Evolutionary conservation across 768 basidiomycete species (phyloP).

Genomic region (Pleurotus sapidus): DNA sequence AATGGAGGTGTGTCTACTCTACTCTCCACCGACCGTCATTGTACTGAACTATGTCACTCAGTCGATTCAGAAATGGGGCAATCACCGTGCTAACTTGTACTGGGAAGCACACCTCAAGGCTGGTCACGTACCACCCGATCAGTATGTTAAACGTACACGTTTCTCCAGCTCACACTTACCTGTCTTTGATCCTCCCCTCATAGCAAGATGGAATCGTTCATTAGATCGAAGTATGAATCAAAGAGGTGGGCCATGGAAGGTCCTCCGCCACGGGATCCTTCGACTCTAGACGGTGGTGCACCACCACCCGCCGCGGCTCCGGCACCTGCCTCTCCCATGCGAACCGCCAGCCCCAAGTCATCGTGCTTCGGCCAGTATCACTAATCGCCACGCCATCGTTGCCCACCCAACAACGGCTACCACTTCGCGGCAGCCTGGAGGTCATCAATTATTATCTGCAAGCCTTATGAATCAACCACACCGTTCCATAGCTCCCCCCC

Average conservation of each 20-base stretch:
- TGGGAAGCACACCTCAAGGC: slow-evolving; percentile 96
- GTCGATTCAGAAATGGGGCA: slow-evolving; percentile 95
- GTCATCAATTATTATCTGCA: slow-evolving; percentile 54
- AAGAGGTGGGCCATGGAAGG: slow-evolving; percentile 93
- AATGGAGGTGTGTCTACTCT: slow-evolving; percentile 67
- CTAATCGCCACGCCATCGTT: not conserved
- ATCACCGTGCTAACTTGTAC: slow-evolving; percentile 87
- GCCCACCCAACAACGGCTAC: slow-evolving; percentile 17
- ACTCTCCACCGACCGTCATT: not conserved
- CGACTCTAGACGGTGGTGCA: slow-evolving; percentile 56
- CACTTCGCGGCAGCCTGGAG: slow-evolving; percentile 39
- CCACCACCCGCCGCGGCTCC: slow-evolving; percentile 21
- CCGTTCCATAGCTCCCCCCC: slow-evolving; percentile 14
- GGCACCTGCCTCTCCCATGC: slow-evolving; percentile 22
- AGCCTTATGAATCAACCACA: slow-evolving; percentile 14
- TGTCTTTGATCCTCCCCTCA: not conserved
- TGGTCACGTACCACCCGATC: slow-evolving; percentile 91
- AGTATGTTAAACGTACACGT: slow-evolving; percentile 54
- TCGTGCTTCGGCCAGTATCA: slow-evolving; percentile 11
- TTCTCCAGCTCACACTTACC: not conserved
- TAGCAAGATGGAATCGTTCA: slow-evolving; percentile 98
- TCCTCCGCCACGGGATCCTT: slow-evolving; percentile 78
- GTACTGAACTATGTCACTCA: slow-evolving; percentile 19
- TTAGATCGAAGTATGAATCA: slow-evolving; percentile 95
- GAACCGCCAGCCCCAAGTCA: slow-evolving; percentile 17